Base-by-base conservation (phyloP, 768 basidiomycete species). In the Rhizopogon vulgaris region DNA sequence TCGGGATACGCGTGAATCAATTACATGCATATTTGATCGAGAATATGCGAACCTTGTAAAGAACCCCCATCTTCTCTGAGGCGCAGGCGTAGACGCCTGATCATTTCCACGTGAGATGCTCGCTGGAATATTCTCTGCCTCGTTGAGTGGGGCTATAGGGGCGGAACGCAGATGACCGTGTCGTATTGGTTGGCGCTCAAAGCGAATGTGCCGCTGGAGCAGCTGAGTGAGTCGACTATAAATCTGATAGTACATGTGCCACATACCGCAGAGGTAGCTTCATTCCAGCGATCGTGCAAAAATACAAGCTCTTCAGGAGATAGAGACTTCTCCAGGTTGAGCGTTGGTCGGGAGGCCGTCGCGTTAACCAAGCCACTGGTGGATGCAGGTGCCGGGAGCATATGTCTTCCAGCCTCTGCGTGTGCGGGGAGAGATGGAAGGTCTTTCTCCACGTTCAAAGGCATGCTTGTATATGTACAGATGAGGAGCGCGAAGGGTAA, bases 251-350 rank as follows among this genome's bases (percentile, higher is more conserved):
- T 24, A 15, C 6, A 37, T n/a, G 6, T 18, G 37, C 22, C 38
- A 53, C 58, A 45, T 22, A 61, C 67, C 59, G 37, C 57, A 56
- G 7, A 38, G 18, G 56, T 58, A 0, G 65, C 61, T 7, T 43
- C 65, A 10, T 67, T 64, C 65, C 65, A 67, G 24, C 60, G 54
- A 11, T 58, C 55, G 39, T 56, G 60, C 17, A 65, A 38, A 34
- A 43, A 43, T 11, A 27, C 15, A 51, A 60, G 53, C 11, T 67
- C 65, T 43, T 52, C 56, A 8, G 22, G 25, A 2, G 65, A 58
- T 18, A 62, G 40, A 12, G 27, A 49, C 10, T 55, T 52, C 49
- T 65, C 67, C 17, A 57, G 28, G 3, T 51, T 48, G 32, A 61
- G 40, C n/a, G 54, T 41, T 27, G 63, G 60, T 17, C 52, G 57